Percentiles rank a stretch among this genome's conserved stretches.
These are phyloP conservation scores for Solanum gracilifrons DNA, from an alignment of 257 asterid genomes.

Conservation along the genomic window DNA sequence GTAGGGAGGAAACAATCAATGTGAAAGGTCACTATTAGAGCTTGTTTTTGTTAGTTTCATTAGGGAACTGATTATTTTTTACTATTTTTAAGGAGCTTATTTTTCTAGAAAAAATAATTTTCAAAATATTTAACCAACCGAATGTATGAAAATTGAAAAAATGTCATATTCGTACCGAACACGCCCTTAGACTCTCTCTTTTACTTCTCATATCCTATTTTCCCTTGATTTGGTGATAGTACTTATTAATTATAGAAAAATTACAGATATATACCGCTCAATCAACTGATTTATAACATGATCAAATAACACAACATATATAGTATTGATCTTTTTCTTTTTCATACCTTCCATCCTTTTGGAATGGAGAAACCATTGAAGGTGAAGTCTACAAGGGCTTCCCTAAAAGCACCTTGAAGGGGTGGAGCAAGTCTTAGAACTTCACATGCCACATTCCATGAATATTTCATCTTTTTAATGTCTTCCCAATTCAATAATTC, in stretches of 20 bases:
- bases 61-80: no score
- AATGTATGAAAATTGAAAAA: no score
- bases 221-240: not conserved
- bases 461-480: slow-evolving; percentile 49
- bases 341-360: slow-evolving; percentile 51
- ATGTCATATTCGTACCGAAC: no score
- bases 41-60: not conserved
- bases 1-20: no score
- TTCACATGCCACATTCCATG: slow-evolving; percentile 65
- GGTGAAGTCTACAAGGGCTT: slow-evolving; percentile 40
- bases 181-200: no score
- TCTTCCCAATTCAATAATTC: slow-evolving; percentile 52
- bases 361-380: slow-evolving; percentile 52
- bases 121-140: no score
- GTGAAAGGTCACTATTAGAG: not conserved
- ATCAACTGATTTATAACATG: no score
- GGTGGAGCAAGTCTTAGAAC: slow-evolving; percentile 52
- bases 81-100: no score
- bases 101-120: no score
- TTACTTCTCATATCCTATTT: not conserved
- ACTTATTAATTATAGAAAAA: no score
- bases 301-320: no score
- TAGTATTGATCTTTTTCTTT: not conserved
- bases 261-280: not conserved
- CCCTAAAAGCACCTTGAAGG: slow-evolving; percentile 52